phyloP scores from a whole-genome alignment of 176 grass and related monocot genomes.

The Panicum miliaceum region DNA sequence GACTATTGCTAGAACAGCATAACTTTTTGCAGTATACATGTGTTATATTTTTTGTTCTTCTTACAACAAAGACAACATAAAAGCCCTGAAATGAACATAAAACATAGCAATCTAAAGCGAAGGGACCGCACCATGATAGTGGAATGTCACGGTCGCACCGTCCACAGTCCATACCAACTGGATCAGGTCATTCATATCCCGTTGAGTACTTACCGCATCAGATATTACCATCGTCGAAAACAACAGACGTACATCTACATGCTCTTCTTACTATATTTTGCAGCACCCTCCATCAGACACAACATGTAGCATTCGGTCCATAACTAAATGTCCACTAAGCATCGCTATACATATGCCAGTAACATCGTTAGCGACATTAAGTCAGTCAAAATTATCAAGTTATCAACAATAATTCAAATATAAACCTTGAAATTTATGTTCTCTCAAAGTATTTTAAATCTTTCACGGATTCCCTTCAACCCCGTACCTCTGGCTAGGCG shows the following conservation, averaged over 20 bases:
- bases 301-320: neutral
- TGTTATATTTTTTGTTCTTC: neutral
- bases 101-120: slow-evolving; percentile 33
- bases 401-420: neutral
- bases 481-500: too few relatives aligned
- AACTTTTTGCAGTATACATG: neutral
- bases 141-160: slow-evolving; percentile 12
- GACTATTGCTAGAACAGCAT: neutral
- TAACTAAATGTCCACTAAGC: neutral
- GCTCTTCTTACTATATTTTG: neutral
- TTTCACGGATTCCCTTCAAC: neutral
- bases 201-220: neutral
- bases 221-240: neutral
- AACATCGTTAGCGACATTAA: neutral
- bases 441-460: neutral
- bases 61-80: slow-evolving; percentile 1
- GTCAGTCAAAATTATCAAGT: neutral
- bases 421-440: neutral
- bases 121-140: slow-evolving; percentile 23
- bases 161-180: neutral
- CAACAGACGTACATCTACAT: neutral
- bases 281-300: neutral
- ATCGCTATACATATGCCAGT: neutral
- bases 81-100: slow-evolving; percentile 34
- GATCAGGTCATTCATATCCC: neutral